These are phyloP conservation scores for Rubroboletus pulcherrimus DNA, from an alignment of 768 basidiomycete genomes.

Conservation along the genomic window DNA sequence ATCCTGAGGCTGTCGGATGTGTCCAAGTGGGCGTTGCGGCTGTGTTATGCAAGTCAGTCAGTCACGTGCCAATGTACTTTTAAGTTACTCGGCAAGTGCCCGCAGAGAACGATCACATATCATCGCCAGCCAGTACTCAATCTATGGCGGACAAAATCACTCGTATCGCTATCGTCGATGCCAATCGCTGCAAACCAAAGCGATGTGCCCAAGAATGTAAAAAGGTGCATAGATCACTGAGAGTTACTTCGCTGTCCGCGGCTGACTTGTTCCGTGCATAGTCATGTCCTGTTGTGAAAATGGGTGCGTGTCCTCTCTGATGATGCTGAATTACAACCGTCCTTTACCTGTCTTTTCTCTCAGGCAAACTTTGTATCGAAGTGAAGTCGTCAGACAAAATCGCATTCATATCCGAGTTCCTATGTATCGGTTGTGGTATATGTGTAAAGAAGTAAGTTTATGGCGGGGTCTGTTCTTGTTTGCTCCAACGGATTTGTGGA, in stretches of 20 bases:
- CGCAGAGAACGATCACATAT: constrained; percentile 1
- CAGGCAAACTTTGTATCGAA: constrained; percentile 97
- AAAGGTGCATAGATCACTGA: constrained; percentile 59
- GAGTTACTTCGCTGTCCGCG: not conserved
- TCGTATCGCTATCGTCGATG: constrained; percentile 91
- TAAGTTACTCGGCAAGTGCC: not conserved
- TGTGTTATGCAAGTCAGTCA: not conserved
- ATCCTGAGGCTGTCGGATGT: constrained; percentile 2
- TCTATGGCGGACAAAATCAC: constrained; percentile 93
- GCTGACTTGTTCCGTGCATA: constrained; percentile 25
- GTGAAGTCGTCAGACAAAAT: constrained; percentile 96
- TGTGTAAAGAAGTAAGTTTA: constrained; percentile 93
- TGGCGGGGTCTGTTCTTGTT: not conserved
- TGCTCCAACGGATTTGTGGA: constrained; percentile 1
- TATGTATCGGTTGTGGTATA: constrained; percentile 99
- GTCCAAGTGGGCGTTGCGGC: not conserved
- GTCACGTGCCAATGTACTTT: constrained; percentile 17
- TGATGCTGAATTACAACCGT: not conserved
- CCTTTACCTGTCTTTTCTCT: not conserved
- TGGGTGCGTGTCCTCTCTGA: constrained; percentile 56
- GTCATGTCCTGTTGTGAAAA: constrained; percentile 96
- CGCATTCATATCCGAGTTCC: constrained; percentile 96
- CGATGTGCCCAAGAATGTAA: constrained; percentile 97
- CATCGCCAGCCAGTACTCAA: not conserved
- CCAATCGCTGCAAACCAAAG: constrained; percentile 95